Evolutionary conservation across 768 basidiomycete genomes (phyloP).

Genomic region (Boletus subparvulus): DNA sequence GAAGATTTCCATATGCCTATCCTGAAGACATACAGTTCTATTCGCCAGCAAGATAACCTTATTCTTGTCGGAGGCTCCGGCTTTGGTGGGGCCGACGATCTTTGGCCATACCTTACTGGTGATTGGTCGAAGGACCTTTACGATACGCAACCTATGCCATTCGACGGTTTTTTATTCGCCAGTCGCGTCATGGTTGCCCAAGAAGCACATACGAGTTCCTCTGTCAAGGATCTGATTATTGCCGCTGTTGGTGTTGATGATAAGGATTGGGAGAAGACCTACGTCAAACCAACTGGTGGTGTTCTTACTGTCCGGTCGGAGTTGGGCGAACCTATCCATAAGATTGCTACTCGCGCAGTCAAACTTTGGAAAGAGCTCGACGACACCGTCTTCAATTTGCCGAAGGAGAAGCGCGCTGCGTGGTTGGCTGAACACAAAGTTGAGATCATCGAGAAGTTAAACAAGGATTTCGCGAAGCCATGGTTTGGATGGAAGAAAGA

Average conservation of each 20-base stretch:
- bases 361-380: conserved; percentile 99
- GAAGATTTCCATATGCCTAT: conserved; percentile 99
- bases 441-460: conserved; percentile 88
- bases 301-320: conserved; percentile 97
- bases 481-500: conserved; percentile 99
- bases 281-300: conserved; percentile 90
- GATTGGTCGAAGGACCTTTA: conserved; percentile 88
- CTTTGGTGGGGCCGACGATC: conserved; percentile 91
- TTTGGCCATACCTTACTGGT: conserved; percentile 96
- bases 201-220: conserved; percentile 92
- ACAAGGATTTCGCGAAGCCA: conserved; percentile 93
- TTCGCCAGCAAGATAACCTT: conserved; percentile 88
- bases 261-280: conserved; percentile 91
- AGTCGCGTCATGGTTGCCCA: conserved; percentile 98
- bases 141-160: conserved; percentile 92
- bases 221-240: conserved; percentile 96
- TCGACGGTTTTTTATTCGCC: conserved; percentile 95
- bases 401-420: conserved; percentile 89
- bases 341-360: conserved; percentile 95
- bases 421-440: conserved; percentile 88
- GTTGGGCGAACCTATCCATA: conserved; percentile 98
- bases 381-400: conserved; percentile 89
- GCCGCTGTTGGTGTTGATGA: conserved; percentile 92
- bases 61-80: conserved; percentile 91
- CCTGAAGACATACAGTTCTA: conserved; percentile 83